Conservation (phyloP, 176 grass and related monocot genomes). For the Puccinellia tenuiflora region DNA sequence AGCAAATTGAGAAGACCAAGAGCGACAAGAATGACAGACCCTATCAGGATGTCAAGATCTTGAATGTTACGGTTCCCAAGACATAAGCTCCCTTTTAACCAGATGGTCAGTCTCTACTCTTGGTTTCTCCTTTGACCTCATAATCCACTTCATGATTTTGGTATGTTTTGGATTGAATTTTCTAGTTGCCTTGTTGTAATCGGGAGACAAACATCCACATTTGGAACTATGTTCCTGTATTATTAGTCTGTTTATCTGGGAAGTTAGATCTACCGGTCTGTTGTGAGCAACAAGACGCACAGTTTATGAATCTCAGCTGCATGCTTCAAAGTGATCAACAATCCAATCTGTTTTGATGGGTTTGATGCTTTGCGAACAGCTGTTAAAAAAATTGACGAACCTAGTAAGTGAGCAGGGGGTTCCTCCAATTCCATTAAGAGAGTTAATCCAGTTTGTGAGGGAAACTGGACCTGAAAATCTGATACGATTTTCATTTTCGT, state of each 20-base stretch:
- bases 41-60: slow-evolving; percentile 97
- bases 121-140: not conserved
- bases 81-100: slow-evolving; percentile 24
- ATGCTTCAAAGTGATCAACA: not conserved
- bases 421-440: not conserved
- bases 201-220: not conserved
- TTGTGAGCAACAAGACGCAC: not conserved
- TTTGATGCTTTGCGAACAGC: not conserved
- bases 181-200: not conserved
- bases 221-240: not conserved
- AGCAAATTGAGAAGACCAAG: slow-evolving; percentile 95
- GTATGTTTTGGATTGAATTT: not conserved
- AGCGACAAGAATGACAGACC: slow-evolving; percentile 95
- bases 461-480: not conserved
- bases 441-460: not conserved
- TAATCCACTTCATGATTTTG: not conserved
- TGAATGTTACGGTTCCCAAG: slow-evolving; percentile 98
- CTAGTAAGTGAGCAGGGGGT: not conserved
- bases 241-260: not conserved
- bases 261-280: not conserved
- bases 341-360: not conserved
- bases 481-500: too few species aligned
- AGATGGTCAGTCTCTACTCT: slow-evolving; percentile 9
- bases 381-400: not conserved
- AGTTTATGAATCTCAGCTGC: not conserved